Base-by-base conservation (phyloP, 169 alveolate species). In the Fabrea salina region DNA sequence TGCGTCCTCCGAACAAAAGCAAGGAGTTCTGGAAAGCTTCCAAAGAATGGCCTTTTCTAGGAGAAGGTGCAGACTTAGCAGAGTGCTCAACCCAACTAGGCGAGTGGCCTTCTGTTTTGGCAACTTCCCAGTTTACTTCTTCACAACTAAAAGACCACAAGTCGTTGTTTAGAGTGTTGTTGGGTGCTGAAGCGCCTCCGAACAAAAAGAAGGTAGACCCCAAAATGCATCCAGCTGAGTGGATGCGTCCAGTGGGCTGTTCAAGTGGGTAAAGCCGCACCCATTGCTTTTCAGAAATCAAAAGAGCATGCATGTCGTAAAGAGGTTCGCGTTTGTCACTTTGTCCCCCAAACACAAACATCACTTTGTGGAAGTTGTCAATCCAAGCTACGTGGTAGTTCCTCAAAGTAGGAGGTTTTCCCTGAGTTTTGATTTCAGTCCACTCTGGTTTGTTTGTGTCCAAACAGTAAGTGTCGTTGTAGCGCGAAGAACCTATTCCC, bases 341-440 rank as follows among this genome's bases (percentile, higher is more conserved):
- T 54, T 74, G 71, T n/a, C 81, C 81, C 0, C 72, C 71, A 35
- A 51, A 74, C 33, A 74, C 54, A 53, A 32, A 74, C 50, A 74
- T 4, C 13, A 25, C 11, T 30, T 74, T 49, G 19, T 40, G 16
- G 33, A n/a, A 13, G 19, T 33, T 39, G 40, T 74, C 81, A n/a
- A 53, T 35, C 33, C 68, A 74, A 2, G 47, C 19, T 33, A 53
- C 40, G 30, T 74, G 58, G 13, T 74, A 74, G 54, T 25, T 16
- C 5, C 81, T 25, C 16, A 19, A 53, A 13, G 43, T 51, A 33
- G 81, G 81, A 74, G 71, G 68, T 35, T n/a, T 49, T 4, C 64
- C 53, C 35, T 74, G n/a, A 11, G 3, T 39, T 44, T 54, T 19
- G 7, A 56, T 5, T 4, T 33, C 41, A 50, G 44, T 16, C 50